Evolutionary conservation across 805 yeast species (phyloP).

Genomic region (Nakazawaea siamensis): DNA sequence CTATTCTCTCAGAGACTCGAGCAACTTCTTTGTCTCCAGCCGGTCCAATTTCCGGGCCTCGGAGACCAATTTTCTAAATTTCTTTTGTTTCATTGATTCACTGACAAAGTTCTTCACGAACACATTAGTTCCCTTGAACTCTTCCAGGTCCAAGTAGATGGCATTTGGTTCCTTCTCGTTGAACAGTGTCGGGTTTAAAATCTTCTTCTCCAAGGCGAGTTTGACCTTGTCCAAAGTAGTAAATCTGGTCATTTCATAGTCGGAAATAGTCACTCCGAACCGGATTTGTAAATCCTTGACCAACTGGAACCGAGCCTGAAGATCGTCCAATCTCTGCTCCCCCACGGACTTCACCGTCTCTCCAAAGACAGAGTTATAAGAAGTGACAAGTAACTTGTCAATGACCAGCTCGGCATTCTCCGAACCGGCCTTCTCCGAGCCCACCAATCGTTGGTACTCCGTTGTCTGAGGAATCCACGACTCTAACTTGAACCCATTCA

Average conservation of each 20-base stretch:
- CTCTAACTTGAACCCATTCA: slow-evolving; percentile 19
- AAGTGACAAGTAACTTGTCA: slow-evolving; percentile 12
- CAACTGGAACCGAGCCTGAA: slow-evolving; percentile 39
- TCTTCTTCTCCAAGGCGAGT: slow-evolving; percentile 23
- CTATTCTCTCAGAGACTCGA: slow-evolving; percentile 5
- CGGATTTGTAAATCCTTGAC: slow-evolving; percentile 38
- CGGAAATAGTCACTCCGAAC: slow-evolving; percentile 47
- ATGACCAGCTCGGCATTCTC: slow-evolving; percentile 9
- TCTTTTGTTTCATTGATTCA: slow-evolving; percentile 34
- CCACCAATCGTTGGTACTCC: slow-evolving; percentile 11
- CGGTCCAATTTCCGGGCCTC: slow-evolving; percentile 21
- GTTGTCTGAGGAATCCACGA: slow-evolving; percentile 23
- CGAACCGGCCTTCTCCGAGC: background rate
- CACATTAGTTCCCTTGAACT: slow-evolving; percentile 51
- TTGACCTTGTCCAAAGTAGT: slow-evolving; percentile 31
- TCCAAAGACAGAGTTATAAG: slow-evolving; percentile 7
- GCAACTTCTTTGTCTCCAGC: slow-evolving; percentile 2
- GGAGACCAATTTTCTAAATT: slow-evolving; percentile 39
- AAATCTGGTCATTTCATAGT: slow-evolving; percentile 34
- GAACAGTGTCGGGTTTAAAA: slow-evolving; percentile 34
- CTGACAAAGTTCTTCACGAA: slow-evolving; percentile 43
- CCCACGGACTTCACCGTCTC: slow-evolving; percentile 1
- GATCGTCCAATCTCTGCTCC: slow-evolving; percentile 25
- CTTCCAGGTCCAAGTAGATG: slow-evolving; percentile 47
- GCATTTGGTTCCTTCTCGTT: slow-evolving; percentile 73